Conservation (phyloP, 495 filamentous ascomycete species). For the Xylaria bambusicola region DNA sequence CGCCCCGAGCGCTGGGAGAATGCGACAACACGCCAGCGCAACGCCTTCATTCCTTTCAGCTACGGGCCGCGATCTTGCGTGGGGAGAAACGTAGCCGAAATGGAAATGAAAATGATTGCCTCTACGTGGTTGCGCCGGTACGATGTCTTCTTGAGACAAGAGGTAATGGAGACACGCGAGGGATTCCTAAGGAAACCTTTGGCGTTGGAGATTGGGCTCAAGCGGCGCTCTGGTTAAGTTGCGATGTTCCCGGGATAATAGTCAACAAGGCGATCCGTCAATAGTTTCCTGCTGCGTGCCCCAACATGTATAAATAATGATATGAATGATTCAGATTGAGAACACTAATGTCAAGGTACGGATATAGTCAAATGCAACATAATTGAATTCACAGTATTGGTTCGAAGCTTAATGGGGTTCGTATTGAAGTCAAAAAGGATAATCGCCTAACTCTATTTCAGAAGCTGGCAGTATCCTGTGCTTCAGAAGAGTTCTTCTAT, state of each 20-base stretch:
- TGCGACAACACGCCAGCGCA: conserved; percentile 67
- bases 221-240: not conserved
- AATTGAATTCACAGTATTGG: no score
- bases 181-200: conserved; percentile 90
- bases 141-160: conserved; percentile 72
- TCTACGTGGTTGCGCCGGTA: conserved; percentile 75
- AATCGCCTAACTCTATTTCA: no score
- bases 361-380: no score
- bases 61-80: conserved; percentile 83
- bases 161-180: conserved; percentile 74
- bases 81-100: conserved; percentile 86
- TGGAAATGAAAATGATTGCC: conserved; percentile 85
- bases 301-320: no score
- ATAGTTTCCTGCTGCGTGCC: no score
- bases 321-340: no score
- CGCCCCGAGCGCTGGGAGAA: conserved; percentile 73
- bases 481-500: no score
- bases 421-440: no score
- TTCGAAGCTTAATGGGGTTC: no score
- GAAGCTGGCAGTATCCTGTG: no score
- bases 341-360: no score
- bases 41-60: conserved; percentile 82
- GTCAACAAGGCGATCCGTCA: no score
- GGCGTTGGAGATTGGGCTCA: conserved; percentile 64
- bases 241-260: not conserved